These are phyloP conservation scores for Sutorius eximius DNA, from an alignment of 1,284 basidiomycete genomes.

Conservation along the genomic window DNA sequence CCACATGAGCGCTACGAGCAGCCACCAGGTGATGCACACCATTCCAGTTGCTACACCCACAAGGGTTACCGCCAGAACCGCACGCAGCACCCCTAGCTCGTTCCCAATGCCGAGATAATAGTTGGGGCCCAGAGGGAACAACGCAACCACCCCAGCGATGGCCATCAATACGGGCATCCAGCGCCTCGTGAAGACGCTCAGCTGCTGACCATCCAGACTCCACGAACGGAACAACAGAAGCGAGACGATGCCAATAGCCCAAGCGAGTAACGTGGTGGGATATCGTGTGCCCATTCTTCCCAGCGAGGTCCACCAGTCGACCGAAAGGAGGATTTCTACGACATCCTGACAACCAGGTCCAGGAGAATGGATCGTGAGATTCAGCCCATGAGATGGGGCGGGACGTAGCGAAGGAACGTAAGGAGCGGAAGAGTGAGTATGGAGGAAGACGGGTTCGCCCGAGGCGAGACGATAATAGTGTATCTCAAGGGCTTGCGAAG, in stretches of 20 bases:
- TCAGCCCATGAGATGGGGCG: slow-evolving; percentile 40
- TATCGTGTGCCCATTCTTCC: slow-evolving; percentile 75
- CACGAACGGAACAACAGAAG: slow-evolving; percentile 56
- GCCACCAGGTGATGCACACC: slow-evolving; percentile 58
- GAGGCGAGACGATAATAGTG: slow-evolving; percentile 63
- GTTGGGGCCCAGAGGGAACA: slow-evolving; percentile 55
- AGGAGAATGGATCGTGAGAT: slow-evolving; percentile 59
- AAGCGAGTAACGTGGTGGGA: slow-evolving; percentile 64
- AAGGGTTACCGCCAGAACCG: slow-evolving; percentile 53
- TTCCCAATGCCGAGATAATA: slow-evolving; percentile 62
- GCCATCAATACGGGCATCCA: slow-evolving; percentile 46
- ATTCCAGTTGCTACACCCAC: slow-evolving; percentile 59
- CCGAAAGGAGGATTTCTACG: slow-evolving; percentile 45
- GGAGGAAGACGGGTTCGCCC: slow-evolving; percentile 53
- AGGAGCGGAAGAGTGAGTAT: slow-evolving; percentile 72
- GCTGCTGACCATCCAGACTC: slow-evolving; percentile 39
- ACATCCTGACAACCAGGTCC: slow-evolving; percentile 49
- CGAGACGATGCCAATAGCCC: slow-evolving; percentile 66
- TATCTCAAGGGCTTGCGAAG: slow-evolving; percentile 58
- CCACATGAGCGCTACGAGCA: slow-evolving; percentile 47
- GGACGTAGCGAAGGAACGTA: slow-evolving; percentile 44
- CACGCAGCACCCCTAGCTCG: slow-evolving; percentile 41
- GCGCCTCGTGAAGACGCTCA: slow-evolving; percentile 46
- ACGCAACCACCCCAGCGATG: slow-evolving; percentile 45
- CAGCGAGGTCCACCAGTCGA: slow-evolving; percentile 70